These are phyloP conservation scores for Besnoitia besnoiti DNA, from an alignment of 169 alveolate species.

Conservation along the genomic window DNA sequence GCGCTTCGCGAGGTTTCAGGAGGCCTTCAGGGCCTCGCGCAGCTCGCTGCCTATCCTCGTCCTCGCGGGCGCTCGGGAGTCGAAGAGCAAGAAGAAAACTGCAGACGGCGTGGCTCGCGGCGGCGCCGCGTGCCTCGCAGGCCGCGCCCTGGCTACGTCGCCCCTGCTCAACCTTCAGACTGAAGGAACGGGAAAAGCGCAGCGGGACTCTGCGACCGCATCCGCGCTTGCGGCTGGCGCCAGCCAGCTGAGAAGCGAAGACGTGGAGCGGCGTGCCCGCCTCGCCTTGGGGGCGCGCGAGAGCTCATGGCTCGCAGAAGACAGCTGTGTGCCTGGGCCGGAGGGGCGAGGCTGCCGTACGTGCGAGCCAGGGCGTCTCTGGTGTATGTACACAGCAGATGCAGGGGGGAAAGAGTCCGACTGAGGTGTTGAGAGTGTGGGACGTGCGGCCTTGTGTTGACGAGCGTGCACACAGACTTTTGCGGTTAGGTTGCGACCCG, in stretches of 20 bases:
- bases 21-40: neutral
- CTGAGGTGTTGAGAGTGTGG: no score
- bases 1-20: neutral
- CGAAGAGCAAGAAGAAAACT: neutral
- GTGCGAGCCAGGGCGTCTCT: neutral
- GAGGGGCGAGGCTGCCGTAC: conserved; percentile 5
- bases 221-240: neutral
- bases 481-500: no score
- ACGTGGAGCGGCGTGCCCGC: conserved; percentile 1
- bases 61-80: neutral
- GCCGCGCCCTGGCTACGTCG: neutral
- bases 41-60: no score
- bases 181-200: neutral
- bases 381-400: neutral
- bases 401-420: neutral
- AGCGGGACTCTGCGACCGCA: neutral
- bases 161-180: neutral
- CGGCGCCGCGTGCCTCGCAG: neutral
- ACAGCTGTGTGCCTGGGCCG: neutral
- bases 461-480: no score
- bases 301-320: neutral
- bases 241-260: neutral
- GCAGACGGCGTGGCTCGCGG: neutral
- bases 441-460: no score
- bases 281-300: neutral